phyloP scores from a whole-genome alignment of 192 early-diverging fungal species.

The Helicostylum pulchrum region DNA sequence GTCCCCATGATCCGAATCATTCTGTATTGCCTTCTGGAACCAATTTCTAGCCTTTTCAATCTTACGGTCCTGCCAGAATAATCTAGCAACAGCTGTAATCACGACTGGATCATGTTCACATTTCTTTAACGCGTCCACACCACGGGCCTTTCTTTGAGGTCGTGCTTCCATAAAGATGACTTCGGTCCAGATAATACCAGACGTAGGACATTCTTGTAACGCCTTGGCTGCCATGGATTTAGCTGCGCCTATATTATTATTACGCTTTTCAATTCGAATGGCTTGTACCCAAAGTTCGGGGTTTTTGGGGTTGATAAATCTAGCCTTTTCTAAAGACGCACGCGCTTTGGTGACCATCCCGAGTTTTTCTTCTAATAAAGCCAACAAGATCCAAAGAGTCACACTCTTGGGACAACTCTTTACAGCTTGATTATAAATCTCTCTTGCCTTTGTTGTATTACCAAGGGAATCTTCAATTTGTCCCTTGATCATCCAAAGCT shows the following conservation, averaged over 20 bases:
- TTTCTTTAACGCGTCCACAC: constrained; percentile 88
- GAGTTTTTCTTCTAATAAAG: constrained; percentile 74
- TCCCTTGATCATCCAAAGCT: constrained; percentile 94
- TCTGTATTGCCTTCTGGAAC: constrained; percentile 81
- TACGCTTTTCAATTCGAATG: constrained; percentile 73
- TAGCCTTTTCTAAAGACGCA: constrained; percentile 79
- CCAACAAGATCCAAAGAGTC: constrained; percentile 78
- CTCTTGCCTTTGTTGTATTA: constrained; percentile 62
- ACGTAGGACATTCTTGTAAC: constrained; percentile 87
- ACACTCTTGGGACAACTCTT: constrained; percentile 74
- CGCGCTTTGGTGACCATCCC: constrained; percentile 70
- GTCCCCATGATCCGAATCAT: constrained; percentile 87
- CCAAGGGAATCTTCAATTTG: constrained; percentile 69
- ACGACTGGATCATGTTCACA: constrained; percentile 85
- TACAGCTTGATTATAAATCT: constrained; percentile 67
- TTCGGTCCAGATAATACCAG: constrained; percentile 86
- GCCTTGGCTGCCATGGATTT: constrained; percentile 81
- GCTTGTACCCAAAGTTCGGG: constrained; percentile 87
- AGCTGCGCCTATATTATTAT: constrained; percentile 64
- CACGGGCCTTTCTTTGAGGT: constrained; percentile 81
- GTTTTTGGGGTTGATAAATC: constrained; percentile 77
- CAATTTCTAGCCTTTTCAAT: constrained; percentile 91
- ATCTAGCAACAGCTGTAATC: constrained; percentile 74
- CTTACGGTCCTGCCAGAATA: constrained; percentile 94
- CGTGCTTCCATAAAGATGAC: constrained; percentile 82